These are phyloP conservation scores for Aspergillus conjunctus DNA, from an alignment of 495 filamentous ascomycete genomes.

Conservation along the genomic window DNA sequence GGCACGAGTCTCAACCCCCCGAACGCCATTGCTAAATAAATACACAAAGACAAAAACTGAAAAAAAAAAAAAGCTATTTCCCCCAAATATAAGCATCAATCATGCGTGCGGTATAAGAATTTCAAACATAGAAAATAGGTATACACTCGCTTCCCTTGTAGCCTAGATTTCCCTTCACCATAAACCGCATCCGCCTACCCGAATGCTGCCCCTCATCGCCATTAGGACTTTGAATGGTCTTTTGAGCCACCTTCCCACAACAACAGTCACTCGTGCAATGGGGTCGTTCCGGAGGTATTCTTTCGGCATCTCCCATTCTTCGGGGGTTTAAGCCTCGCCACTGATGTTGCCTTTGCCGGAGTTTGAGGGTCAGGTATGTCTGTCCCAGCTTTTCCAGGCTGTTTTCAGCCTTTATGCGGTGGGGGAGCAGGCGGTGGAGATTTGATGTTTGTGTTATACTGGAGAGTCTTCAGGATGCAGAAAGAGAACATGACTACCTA, in stretches of 20 bases:
- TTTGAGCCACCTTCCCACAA: no score
- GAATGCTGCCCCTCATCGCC: no score
- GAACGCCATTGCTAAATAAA: neutral
- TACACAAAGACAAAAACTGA: neutral
- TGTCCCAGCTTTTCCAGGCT: neutral
- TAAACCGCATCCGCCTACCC: neutral
- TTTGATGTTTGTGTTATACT: no score
- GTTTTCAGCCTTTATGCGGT: no score
- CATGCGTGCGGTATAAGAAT: neutral
- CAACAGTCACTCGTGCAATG: no score
- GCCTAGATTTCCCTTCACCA: neutral
- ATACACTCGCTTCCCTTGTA: neutral
- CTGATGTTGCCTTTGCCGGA: neutral
- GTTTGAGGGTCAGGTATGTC: neutral
- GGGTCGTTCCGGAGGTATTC: neutral
- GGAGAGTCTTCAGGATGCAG: no score
- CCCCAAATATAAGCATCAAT: neutral
- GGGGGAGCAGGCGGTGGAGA: no score
- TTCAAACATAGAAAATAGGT: neutral
- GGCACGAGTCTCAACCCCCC: no score
- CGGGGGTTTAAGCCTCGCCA: neutral
- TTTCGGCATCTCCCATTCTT: neutral
- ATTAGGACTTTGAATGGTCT: neutral
- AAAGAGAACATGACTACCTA: no score
- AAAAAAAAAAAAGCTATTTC: neutral